Percentiles rank a stretch among this genome's conserved stretches.
Conservation (phyloP, 192 early-diverging fungal species). For the Dimargaris xerosporica region DNA sequence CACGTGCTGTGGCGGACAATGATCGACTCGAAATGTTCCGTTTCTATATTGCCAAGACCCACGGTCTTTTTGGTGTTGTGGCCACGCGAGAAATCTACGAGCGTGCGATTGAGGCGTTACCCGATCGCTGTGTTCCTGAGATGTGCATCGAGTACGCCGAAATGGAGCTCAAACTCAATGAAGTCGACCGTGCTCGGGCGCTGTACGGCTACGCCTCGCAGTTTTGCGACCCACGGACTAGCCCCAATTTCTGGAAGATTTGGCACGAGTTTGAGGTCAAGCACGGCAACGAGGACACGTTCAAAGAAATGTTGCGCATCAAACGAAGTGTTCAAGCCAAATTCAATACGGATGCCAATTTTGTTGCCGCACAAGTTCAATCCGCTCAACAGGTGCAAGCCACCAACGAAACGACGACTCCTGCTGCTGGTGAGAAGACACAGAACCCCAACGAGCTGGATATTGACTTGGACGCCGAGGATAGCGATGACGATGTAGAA, state of each 20-base stretch:
- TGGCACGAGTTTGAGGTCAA: slow-evolving; percentile 98
- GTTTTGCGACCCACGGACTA: slow-evolving; percentile 70
- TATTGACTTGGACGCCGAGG: no score
- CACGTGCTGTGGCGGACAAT: slow-evolving; percentile 53
- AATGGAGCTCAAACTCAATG: slow-evolving; percentile 78
- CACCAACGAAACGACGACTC: no score
- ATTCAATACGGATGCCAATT: slow-evolving; percentile 60
- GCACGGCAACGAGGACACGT: slow-evolving; percentile 95
- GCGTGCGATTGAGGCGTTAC: slow-evolving; percentile 73
- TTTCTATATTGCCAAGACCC: slow-evolving; percentile 82
- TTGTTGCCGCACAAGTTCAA: slow-evolving; percentile 40
- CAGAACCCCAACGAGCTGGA: no score
- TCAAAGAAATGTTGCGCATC: slow-evolving; percentile 93
- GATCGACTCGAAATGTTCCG: slow-evolving; percentile 72
- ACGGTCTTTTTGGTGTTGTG: slow-evolving; percentile 71
- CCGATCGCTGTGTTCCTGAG: slow-evolving; percentile 59
- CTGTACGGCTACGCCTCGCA: slow-evolving; percentile 75
- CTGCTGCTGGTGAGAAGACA: no score
- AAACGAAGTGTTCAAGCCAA: slow-evolving; percentile 78
- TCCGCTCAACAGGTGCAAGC: slow-evolving; percentile 14
- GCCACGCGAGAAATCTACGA: slow-evolving; percentile 83
- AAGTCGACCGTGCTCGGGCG: slow-evolving; percentile 87
- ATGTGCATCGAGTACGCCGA: slow-evolving; percentile 73
- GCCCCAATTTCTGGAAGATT: slow-evolving; percentile 60
- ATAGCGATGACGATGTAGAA: no score